Base-by-base conservation (phyloP, 169 alveolate species). In the Babesia bigemina region DNA sequence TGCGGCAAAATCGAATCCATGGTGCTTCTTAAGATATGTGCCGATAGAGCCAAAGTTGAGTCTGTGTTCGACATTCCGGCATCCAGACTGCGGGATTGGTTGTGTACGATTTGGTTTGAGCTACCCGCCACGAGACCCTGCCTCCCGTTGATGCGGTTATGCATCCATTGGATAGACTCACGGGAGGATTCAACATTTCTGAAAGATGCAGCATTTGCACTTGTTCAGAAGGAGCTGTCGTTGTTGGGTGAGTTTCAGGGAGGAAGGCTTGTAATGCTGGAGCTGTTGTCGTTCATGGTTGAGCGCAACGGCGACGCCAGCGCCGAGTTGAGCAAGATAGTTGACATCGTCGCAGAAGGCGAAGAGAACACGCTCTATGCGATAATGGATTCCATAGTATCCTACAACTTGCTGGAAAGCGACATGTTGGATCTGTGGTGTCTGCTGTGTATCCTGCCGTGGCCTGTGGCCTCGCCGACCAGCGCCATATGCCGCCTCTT, bases 71-170 rank as follows among this genome's bases (percentile, higher is more conserved):
- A 44, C 36, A 39, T 83, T 28, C 90, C 86, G 21, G 69, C 84
- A 29, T 63, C 77, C 19, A 39, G 69, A 33, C 56, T 83, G 61
- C 66, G 90, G 2, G 86, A 83, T 13, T 75, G 72, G 78, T 4
- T 83, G 50, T 75, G 90, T 58, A 75, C 76, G 26, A 67, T 83
- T 22, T 83, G 90, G 90, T 83, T 52, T 39, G 90, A 83, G 45
- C 65, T 83, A 76, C 90, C 90, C 0, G 66, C 63, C 13, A 74
- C 90, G 0, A 28, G 74, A 12, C 90, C 85, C 16, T 53, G 69
- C 53, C 63, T 74, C 16, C 70, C 74, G 33, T 22, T 83, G 39
- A 58, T 62, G 47, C 71, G 56, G 58, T 48, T 75, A n/a, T 61
- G 84, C 57, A 61, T 75, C 17, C 61, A 75, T 57, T 83, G 90